phyloP scores from a whole-genome alignment of 2,329 filamentous ascomycete species.

The Aspergillus pseudoterreus region DNA sequence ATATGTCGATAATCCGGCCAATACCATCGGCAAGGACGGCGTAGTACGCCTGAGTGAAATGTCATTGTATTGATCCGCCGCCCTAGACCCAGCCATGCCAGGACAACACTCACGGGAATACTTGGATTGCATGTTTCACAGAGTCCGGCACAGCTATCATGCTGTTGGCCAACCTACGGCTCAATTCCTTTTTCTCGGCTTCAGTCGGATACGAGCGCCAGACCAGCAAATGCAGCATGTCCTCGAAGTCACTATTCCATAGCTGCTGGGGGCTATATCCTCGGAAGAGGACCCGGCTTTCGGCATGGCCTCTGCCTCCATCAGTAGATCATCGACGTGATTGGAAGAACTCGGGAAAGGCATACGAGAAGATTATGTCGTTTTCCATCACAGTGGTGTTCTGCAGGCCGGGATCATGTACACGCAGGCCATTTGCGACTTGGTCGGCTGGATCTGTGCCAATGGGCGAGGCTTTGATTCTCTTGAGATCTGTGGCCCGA shows the following conservation, averaged over 20 bases:
- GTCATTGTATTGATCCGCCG: too few species aligned
- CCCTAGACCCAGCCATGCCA: not conserved
- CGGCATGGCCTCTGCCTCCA: slow-evolving; percentile 24
- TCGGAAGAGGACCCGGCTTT: slow-evolving; percentile 25
- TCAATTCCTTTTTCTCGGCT: slow-evolving; percentile 15
- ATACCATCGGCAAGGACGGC: slow-evolving; percentile 23
- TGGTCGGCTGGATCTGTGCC: too few species aligned
- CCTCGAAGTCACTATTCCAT: slow-evolving; percentile 29
- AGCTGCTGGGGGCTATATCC: slow-evolving; percentile 28
- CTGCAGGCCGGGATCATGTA: slow-evolving; percentile 32
- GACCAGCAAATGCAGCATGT: slow-evolving; percentile 28
- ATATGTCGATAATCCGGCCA: slow-evolving; percentile 28
- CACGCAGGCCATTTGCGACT: slow-evolving; percentile 20
- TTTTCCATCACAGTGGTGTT: slow-evolving; percentile 31
- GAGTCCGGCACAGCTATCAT: slow-evolving; percentile 20
- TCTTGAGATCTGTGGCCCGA: too few species aligned
- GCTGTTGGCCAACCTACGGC: slow-evolving; percentile 15
- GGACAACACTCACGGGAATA: slow-evolving; percentile 20
- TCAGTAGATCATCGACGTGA: not conserved
- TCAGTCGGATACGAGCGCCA: slow-evolving; percentile 26
- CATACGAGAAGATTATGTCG: slow-evolving; percentile 30
- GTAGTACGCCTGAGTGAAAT: slow-evolving; percentile 12
- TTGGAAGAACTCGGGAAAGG: too few species aligned
- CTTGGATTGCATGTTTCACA: slow-evolving; percentile 21
- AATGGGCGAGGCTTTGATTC: too few species aligned